Percentiles rank a stretch among this genome's conserved stretches.
Evolutionary conservation across 108 stramenopile species (phyloP).

Genomic region (Skeletonema marinoi): DNA sequence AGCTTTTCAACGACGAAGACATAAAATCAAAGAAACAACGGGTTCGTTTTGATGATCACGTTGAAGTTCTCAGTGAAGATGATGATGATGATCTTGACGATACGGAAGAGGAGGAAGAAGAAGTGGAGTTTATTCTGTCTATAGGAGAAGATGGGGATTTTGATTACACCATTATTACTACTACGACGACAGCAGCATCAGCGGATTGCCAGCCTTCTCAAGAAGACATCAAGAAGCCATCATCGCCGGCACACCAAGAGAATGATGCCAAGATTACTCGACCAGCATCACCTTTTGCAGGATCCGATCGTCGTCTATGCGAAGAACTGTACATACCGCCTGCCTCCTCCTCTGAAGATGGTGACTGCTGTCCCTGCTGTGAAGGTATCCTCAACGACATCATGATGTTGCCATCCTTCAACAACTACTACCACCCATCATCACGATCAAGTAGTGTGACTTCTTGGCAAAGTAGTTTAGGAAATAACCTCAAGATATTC

Average conservation of each 20-base stretch:
- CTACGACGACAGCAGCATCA: neutral
- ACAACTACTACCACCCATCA: neutral
- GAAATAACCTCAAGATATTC: constrained; percentile 26
- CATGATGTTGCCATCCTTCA: neutral
- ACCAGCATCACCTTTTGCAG: constrained; percentile 18
- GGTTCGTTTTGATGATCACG: constrained; percentile 10
- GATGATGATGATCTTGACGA: neutral
- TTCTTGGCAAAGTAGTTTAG: neutral
- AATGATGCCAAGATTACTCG: neutral
- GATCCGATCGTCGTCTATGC: constrained; percentile 1
- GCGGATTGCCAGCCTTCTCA: neutral
- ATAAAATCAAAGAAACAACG: neutral
- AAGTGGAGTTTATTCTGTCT: constrained; percentile 22
- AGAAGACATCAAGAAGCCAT: constrained; percentile 4
- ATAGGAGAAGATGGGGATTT: constrained; percentile 33
- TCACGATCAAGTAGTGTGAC: neutral
- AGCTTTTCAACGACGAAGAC: neutral
- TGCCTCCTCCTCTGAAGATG: neutral
- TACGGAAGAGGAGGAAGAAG: constrained; percentile 13
- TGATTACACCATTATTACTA: constrained; percentile 18
- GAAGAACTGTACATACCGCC: constrained; percentile 12
- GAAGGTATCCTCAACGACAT: neutral
- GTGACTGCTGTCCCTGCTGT: neutral
- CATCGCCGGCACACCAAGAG: neutral
- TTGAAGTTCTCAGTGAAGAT: neutral